Base-by-base conservation (phyloP, 179 eudicot genomes). In the Silene coronaria region DNA sequence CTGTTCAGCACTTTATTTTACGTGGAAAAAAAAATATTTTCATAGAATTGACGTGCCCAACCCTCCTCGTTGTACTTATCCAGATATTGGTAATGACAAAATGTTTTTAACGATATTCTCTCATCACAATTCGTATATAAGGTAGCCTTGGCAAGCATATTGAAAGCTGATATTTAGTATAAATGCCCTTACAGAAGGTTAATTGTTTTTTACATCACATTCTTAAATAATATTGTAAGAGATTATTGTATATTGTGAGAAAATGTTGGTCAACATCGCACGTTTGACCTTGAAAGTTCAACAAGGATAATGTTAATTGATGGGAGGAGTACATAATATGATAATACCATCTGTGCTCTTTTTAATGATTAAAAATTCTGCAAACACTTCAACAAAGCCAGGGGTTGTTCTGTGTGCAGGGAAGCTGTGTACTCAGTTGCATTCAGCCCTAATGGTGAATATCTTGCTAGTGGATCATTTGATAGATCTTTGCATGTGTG, bases 391-490 rank as follows among this genome's bases (percentile, higher is more conserved):
- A 58, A 60, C 24, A 38, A 66, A 38, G 51, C 51, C 27, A 78
- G 61, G 63, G 30, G 3, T 58, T 60, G 26, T 60, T 72, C 6
- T 5, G 23, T 73, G 17, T 71, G 65, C 87, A 93, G 98, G 87
- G 98, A 89, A 19, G 89, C 98, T 32, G 95, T 93, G 26, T 93
- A 91, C 83, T 87, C 98, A 5, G 89, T 91, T 63, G 91, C 97
- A 48, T 92, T 92, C 81, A 92, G 97, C 70, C 97, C 96, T 2
- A 84, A 86, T 46, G 92, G 94, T 3, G 88, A 92, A 82, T 92
- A 87, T 66, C 79, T 92, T 79, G 97, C 91, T 2, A 92, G 94
- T 9, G 97, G 97, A 24, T 92, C 97, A 62, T 79, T 91, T 68
- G 96, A 92, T 69, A 83, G 80, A 80, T 84, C 89, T 74, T 59